A percentile compares a stretch with the other conserved stretches of the same genome.
Conservation (phyloP, 2,329 filamentous ascomycete species). For the Aspergillus chevalieri region DNA sequence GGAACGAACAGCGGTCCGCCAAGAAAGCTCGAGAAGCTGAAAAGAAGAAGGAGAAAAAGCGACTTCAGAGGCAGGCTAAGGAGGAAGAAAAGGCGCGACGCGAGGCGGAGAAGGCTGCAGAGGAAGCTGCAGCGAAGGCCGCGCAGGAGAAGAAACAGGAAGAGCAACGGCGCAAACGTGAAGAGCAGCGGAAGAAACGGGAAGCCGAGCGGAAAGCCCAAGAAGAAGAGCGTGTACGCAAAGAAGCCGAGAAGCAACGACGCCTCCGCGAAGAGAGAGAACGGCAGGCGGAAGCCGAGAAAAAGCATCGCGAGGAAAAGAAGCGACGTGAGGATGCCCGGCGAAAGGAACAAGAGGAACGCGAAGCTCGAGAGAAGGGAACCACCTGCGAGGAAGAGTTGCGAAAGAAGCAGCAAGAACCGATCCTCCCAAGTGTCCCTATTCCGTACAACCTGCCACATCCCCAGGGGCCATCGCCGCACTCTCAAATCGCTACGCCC, state of each 20-base stretch:
- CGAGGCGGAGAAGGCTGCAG: constrained; percentile 82
- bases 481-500: constrained; percentile 71
- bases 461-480: constrained; percentile 62
- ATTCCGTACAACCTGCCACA: constrained; percentile 49
- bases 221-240: constrained; percentile 78
- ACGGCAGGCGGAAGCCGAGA: constrained; percentile 75
- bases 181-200: constrained; percentile 86
- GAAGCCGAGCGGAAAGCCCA: constrained; percentile 85
- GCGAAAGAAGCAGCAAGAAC: constrained; percentile 56
- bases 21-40: constrained; percentile 93
- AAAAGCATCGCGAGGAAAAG: constrained; percentile 78
- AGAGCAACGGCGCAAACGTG: constrained; percentile 72
- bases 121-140: constrained; percentile 70
- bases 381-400: constrained; percentile 48
- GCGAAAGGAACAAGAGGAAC: constrained; percentile 67
- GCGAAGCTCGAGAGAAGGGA: constrained; percentile 59
- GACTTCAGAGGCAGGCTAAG: constrained; percentile 76
- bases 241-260: constrained; percentile 77
- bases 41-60: constrained; percentile 90
- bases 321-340: constrained; percentile 65
- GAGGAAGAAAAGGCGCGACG: constrained; percentile 86
- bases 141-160: constrained; percentile 73
- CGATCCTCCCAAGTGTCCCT: constrained; percentile 54
- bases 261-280: constrained; percentile 79
- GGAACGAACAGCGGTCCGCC: constrained; percentile 72